These are phyloP conservation scores for Geotrichum australiense DNA, from an alignment of 1,139 yeast genomes.

Conservation along the genomic window DNA sequence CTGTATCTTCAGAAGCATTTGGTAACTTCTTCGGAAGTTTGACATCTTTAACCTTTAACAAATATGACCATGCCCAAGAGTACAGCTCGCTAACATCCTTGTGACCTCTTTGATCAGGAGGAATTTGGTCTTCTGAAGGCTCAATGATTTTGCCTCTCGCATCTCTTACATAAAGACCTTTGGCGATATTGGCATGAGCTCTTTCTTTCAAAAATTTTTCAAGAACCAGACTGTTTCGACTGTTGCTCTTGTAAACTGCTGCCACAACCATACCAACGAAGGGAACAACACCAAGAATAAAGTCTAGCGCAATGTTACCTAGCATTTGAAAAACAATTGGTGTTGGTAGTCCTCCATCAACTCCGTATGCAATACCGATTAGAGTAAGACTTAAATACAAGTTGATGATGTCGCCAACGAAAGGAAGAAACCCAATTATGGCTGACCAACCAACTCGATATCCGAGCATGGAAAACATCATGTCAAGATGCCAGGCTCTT, in stretches of 20 bases:
- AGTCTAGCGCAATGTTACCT: constrained; percentile 56
- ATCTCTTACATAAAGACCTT: constrained; percentile 6
- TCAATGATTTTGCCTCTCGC: neutral
- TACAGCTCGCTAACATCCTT: too few relatives aligned
- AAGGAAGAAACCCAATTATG: constrained; percentile 60
- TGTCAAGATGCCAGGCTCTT: constrained; percentile 57
- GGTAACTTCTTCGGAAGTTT: too few relatives aligned
- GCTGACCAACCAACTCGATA: constrained; percentile 68
- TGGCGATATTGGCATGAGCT: constrained; percentile 12
- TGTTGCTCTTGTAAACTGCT: constrained; percentile 66
- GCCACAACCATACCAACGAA: constrained; percentile 63
- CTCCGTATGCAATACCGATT: constrained; percentile 44
- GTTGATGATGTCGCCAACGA: constrained; percentile 51
- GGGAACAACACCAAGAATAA: constrained; percentile 64
- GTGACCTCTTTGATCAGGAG: too few relatives aligned
- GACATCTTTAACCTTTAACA: too few relatives aligned
- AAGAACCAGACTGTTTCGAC: constrained; percentile 59
- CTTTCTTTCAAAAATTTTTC: constrained; percentile 33
- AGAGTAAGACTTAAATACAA: constrained; percentile 45
- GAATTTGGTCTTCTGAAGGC: too few relatives aligned
- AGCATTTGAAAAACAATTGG: constrained; percentile 47
- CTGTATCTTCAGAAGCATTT: too few relatives aligned
- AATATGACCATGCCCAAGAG: too few relatives aligned
- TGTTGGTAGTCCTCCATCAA: constrained; percentile 62
- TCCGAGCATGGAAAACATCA: constrained; percentile 57